phyloP scores from a whole-genome alignment of 2,329 filamentous ascomycete species.

The Cercospora sojina region DNA sequence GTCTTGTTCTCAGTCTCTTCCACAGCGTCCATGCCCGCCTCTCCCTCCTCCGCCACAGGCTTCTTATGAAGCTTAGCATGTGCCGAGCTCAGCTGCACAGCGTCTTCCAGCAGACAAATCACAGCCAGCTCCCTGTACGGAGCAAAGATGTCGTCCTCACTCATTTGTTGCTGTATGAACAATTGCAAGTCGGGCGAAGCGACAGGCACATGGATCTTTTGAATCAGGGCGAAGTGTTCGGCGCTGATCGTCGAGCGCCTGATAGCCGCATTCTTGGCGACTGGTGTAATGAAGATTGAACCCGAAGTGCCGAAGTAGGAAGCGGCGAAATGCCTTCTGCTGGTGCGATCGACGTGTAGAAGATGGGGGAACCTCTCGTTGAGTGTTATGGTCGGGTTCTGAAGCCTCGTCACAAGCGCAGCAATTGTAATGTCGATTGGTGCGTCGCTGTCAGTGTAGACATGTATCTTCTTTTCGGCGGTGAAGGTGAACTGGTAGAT shows the following conservation, averaged over 20 bases:
- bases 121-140: background rate
- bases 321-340: background rate
- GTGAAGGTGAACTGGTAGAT: background rate
- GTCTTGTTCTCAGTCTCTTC: background rate
- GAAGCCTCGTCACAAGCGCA: background rate
- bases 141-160: background rate
- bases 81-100: background rate
- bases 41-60: background rate
- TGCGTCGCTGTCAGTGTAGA: background rate
- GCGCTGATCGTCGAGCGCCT: background rate
- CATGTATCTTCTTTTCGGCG: background rate
- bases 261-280: background rate
- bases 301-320: background rate
- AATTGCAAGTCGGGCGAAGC: background rate
- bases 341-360: background rate
- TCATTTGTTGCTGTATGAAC: background rate
- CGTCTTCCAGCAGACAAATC: background rate
- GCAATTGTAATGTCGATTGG: background rate
- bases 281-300: background rate
- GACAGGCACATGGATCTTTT: background rate
- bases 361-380: background rate
- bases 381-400: background rate
- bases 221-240: background rate
- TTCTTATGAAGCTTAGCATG: background rate
- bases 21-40: accelerated